Base-by-base conservation (phyloP, 257 asterid genomes). In the Nicotiana paniculata region DNA sequence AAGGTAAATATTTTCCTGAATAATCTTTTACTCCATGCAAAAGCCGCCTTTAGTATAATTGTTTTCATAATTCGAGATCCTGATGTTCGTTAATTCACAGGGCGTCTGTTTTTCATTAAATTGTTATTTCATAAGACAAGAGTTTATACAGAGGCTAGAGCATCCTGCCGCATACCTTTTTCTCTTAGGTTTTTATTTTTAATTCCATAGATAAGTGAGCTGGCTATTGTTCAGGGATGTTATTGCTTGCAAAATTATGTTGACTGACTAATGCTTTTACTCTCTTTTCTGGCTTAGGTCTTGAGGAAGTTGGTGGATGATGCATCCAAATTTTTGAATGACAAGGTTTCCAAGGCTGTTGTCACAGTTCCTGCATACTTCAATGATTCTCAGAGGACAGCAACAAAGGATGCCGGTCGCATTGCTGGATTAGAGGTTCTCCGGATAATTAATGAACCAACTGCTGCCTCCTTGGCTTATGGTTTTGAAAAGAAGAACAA, bases 221-320 rank as follows among this genome's bases (percentile, higher is more conserved):
- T 75, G 80, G 46, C 64, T 7, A 17, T 51, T 48, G 16, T 28
- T 51, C 28, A 15, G 18, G 80, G 17, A 37, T 28, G 37, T 67
- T 33, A 67, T 35, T 53, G 24, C 1, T 48, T 74, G 61, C 61
- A 1, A 17, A 35, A n/a, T 16, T 75, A 12, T 7, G 46, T 51
- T 53, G 46, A 26, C 16, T 75, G 18, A 48, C 76, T 28, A 64
- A 63, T 46, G 59, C 35, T 26, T 80, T 37, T 64, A 9, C 37
- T 24, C 53, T 32, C 26, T 65, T 82, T 63, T 65, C 72, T 79
- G 81, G 39, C 82, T 80, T 82, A 94, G 98, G 97, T 94, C 80
- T 86, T 94, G 89, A 90, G 98, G 83, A 94, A 93, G 92, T 97
- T 94, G 72, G 98, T 94, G n/a, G 98, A 94, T 86, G 98, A 94